Conservation (phyloP, 164 flowering plant species). For the Vitis rupestris region DNA sequence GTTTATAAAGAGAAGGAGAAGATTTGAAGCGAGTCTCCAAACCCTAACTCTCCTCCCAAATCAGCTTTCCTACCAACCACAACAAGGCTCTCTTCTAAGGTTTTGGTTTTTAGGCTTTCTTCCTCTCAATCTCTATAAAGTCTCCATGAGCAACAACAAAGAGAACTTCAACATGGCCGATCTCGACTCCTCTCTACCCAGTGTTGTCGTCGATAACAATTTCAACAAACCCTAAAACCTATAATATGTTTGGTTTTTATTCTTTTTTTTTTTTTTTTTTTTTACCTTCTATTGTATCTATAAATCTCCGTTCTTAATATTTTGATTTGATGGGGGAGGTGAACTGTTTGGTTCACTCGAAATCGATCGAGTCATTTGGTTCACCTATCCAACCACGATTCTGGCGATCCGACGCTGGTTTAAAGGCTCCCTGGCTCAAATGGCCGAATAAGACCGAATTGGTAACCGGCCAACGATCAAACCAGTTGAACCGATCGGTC, state of each 20-base stretch:
- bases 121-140: background rate
- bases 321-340: background rate
- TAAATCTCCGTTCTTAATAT: background rate
- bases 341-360: too few species aligned
- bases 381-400: too few species aligned
- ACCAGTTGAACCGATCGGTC: too few species aligned
- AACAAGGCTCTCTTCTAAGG: constrained; percentile 18
- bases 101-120: constrained; percentile 14
- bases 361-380: too few species aligned
- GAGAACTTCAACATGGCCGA: constrained; percentile 51
- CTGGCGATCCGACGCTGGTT: too few species aligned
- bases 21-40: constrained; percentile 11
- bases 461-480: too few species aligned
- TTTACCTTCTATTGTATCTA: background rate
- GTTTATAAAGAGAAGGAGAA: constrained; percentile 11
- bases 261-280: background rate
- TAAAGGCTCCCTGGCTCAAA: too few species aligned
- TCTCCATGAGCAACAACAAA: constrained; percentile 43
- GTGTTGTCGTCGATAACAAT: constrained; percentile 22
- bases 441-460: too few species aligned
- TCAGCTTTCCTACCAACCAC: too few species aligned
- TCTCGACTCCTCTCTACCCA: constrained; percentile 32
- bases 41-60: constrained; percentile 1
- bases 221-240: background rate
- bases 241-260: background rate